Evolutionary conservation across 1,139 yeast genomes (phyloP).

Genomic region (Lodderomyces oxycetoniae): DNA sequence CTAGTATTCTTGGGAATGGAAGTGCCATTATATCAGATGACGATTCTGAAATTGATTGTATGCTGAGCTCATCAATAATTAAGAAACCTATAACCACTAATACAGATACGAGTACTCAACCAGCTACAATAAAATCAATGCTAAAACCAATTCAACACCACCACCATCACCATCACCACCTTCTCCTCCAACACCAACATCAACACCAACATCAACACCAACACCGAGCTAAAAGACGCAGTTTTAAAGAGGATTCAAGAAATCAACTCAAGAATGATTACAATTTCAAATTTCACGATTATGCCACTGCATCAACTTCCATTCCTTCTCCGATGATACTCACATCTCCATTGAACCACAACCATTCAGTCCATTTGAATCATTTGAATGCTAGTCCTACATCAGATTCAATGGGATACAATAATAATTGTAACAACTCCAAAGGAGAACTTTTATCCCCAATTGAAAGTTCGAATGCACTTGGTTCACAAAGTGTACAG

Average conservation of each 20-base stretch:
- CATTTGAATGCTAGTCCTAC: conserved; percentile 15
- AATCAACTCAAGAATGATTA: conserved; percentile 25
- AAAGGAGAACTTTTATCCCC: no score
- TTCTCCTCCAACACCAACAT: conserved; percentile 4
- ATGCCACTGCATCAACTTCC: conserved; percentile 6
- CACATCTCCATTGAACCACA: conserved; percentile 7
- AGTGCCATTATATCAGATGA: conserved; percentile 1
- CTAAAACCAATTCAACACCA: conserved; percentile 3
- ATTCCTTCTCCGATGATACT: conserved; percentile 2
- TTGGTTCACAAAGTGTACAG: no score
- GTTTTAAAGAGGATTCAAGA: conserved; percentile 9
- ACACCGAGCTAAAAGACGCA: conserved; percentile 15
- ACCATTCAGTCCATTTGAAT: conserved; percentile 14
- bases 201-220: conserved; percentile 17
- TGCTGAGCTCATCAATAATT: neutral
- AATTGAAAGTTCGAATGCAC: no score
- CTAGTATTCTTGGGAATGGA: no score
- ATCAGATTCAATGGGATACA: no score
- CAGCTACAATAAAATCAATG: neutral
- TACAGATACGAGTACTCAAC: no score
- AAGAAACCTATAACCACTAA: no score
- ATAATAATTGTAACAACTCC: no score
- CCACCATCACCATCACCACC: conserved; percentile 1
- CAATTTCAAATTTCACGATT: conserved; percentile 27
- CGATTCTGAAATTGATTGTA: neutral